Percentiles rank a stretch among this genome's conserved stretches.
Evolutionary conservation across 495 filamentous ascomycete genomes (phyloP).

Genomic region (Talaromyces stipitatus): DNA sequence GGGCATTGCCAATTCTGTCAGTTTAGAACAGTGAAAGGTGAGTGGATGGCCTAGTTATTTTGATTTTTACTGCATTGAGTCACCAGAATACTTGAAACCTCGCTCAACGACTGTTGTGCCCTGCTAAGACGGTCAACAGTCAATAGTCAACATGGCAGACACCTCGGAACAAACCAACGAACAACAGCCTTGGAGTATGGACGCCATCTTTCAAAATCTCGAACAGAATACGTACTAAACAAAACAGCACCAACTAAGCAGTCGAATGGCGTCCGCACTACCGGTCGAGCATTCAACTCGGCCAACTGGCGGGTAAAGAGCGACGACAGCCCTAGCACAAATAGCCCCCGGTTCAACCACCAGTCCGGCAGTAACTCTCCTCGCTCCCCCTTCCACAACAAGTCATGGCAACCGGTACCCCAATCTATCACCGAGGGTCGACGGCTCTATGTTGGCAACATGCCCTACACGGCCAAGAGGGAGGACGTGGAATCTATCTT

Average conservation of each 20-base stretch:
- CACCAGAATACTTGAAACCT: too few relatives aligned
- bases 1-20: background rate
- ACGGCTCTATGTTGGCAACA: slow-evolving; percentile 48
- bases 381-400: slow-evolving; percentile 4
- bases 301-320: slow-evolving; percentile 39
- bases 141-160: slow-evolving; percentile 6
- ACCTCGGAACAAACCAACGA: slow-evolving; percentile 1
- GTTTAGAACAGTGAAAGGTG: background rate
- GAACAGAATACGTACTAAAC: slow-evolving; percentile 12
- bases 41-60: background rate
- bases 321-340: slow-evolving; percentile 21
- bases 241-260: slow-evolving; percentile 27
- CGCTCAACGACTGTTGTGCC: background rate
- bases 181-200: slow-evolving; percentile 7
- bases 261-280: slow-evolving; percentile 31
- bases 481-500: slow-evolving; percentile 43
- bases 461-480: slow-evolving; percentile 44
- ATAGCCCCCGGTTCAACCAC: slow-evolving; percentile 11
- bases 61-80: background rate
- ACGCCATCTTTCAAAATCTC: background rate
- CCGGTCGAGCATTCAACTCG: slow-evolving; percentile 39
- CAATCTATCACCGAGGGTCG: slow-evolving; percentile 8
- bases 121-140: background rate
- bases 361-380: slow-evolving; percentile 29
- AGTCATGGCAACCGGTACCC: slow-evolving; percentile 3